Conservation (phyloP, 768 basidiomycete species). For the Austroboletus eburneus region DNA sequence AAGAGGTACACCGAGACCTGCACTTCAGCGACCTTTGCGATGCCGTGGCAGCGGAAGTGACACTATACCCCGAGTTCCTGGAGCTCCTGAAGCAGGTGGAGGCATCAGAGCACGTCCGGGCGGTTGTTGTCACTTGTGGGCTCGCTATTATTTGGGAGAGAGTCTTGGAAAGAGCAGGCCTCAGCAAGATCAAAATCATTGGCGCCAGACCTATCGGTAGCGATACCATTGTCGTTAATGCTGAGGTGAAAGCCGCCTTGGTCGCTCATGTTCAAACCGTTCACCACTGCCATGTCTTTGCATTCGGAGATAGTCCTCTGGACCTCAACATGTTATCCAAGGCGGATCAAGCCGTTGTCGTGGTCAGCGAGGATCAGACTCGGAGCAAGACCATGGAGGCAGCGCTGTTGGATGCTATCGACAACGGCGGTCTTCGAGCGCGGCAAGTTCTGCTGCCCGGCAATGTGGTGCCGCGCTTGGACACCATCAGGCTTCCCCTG, state of each 20-base stretch:
- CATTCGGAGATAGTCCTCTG: conserved; percentile 12
- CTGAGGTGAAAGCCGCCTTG: conserved; percentile 16
- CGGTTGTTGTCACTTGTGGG: conserved; percentile 14
- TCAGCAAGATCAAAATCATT: conserved; percentile 11
- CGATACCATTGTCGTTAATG: conserved; percentile 7
- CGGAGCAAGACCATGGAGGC: conserved; percentile 12
- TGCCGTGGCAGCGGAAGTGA: conserved; percentile 12
- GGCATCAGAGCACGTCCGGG: conserved; percentile 14
- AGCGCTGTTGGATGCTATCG: conserved; percentile 10
- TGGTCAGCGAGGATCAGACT: conserved; percentile 10
- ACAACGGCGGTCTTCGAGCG: conserved; percentile 12
- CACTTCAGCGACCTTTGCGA: conserved; percentile 11
- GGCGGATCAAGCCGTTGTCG: conserved; percentile 13
- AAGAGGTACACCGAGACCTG: conserved; percentile 10
- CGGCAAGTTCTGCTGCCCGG: conserved; percentile 11
- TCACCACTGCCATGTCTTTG: conserved; percentile 9
- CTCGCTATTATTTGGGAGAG: conserved; percentile 8
- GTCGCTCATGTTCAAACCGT: conserved; percentile 10
- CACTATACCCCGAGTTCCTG: conserved; percentile 13
- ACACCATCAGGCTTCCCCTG: conserved; percentile 13
- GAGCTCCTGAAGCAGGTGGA: conserved; percentile 15
- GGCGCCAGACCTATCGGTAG: conserved; percentile 9
- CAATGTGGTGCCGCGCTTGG: conserved; percentile 11
- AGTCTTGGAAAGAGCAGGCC: conserved; percentile 14
- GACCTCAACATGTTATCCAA: conserved; percentile 14